phyloP scores from a whole-genome alignment of 169 alveolate genomes.

The Cryptosporidium xiaoi region DNA sequence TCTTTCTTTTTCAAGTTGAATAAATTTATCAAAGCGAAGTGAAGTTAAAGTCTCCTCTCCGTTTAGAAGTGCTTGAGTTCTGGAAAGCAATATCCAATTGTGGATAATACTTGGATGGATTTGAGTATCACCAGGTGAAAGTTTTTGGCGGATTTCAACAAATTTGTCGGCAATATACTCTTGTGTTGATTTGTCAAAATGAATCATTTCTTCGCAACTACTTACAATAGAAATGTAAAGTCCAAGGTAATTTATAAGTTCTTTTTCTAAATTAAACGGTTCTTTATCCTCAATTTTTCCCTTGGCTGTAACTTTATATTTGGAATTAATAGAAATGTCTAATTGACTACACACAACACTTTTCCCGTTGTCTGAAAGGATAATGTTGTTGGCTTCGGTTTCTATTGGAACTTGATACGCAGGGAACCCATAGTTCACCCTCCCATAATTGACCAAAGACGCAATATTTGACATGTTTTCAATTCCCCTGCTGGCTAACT shows the following conservation, averaged over 20 bases:
- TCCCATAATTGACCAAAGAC: constrained; percentile 7
- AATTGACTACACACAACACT: not conserved
- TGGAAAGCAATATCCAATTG: constrained; percentile 29
- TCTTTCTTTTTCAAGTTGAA: constrained; percentile 29
- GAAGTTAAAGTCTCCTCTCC: constrained; percentile 36
- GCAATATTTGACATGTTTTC: constrained; percentile 39
- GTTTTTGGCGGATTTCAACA: constrained; percentile 34
- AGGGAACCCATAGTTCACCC: constrained; percentile 36
- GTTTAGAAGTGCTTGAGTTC: constrained; percentile 53
- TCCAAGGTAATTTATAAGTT: not conserved
- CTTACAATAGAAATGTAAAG: constrained; percentile 45
- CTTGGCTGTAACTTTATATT: not conserved
- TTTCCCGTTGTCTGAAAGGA: constrained; percentile 9
- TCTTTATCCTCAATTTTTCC: not conserved
- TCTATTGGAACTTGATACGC: constrained; percentile 46
- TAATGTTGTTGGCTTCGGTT: constrained; percentile 29
- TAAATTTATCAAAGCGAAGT: constrained; percentile 18
- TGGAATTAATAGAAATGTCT: not conserved
- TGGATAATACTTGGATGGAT: constrained; percentile 25
- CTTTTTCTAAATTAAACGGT: not conserved
- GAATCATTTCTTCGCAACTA: constrained; percentile 48
- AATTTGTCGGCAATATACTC: constrained; percentile 34
- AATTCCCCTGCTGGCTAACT: constrained; percentile 31
- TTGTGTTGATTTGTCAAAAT: constrained; percentile 17
- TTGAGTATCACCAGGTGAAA: not conserved